Base-by-base conservation (phyloP, 2,329 filamentous ascomycete species). In the Endoconidiophora laricicola region DNA sequence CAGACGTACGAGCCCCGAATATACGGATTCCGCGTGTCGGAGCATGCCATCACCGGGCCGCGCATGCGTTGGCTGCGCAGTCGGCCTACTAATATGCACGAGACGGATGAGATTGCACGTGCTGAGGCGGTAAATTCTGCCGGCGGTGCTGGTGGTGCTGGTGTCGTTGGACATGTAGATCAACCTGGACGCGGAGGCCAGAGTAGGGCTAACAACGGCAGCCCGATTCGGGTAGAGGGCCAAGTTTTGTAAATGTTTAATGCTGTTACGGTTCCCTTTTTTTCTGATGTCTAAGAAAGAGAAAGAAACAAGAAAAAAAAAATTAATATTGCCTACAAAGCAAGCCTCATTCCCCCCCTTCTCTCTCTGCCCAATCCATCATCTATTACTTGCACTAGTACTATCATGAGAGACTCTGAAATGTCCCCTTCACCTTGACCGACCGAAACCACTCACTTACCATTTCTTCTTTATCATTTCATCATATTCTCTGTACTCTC, bases 21-120 rank as follows among this genome's bases (percentile, higher is more conserved):
- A 62, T 98, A 96, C 66, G 91, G 91, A 24, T 98, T 98, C 69
- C 78, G 83, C 54, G 91, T 98, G 20, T 90, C 85, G 16, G 91
- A 96, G 65, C 74, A 88, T 52, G 86, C 91, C 40, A 79, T 84
- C 57, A 87, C 85, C 22, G 91, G 91, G 0, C 91, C 91, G 10
- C 76, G 91, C 54, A 98, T 98, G 91, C 87, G 88, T 62, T 98
- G 91, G 91, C 69, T 98, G 58, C 79, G 91, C 57, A 80, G 83
- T 65, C 83, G 87, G 61, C 91, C 91, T 0, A 70, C 72, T 12
- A 78, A 94, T 60, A 72, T 94, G 50, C 79, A 73, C 41, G 84
- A 94, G 58, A 70, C 96, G 46, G 87, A 98, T 61, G 91, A 98
- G 66, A 71, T 74, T n/a, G 67, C 39, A 2, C 71, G 9, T 63